Conservation (phyloP, 2,329 filamentous ascomycete species). For the Trichophyton schoenleinii region DNA sequence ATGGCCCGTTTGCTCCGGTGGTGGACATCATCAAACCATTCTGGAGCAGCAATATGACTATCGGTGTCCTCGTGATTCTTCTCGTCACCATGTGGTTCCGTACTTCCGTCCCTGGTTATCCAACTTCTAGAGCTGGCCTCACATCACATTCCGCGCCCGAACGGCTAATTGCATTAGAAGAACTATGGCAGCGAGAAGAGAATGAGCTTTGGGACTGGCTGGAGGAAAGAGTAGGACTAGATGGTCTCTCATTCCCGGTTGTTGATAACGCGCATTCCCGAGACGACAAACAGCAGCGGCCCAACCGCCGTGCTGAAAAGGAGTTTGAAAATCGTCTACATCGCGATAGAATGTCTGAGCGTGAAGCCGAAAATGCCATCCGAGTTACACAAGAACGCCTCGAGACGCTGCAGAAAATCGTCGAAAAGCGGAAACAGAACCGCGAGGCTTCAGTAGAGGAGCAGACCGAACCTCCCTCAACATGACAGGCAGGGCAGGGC, state of each 20-base stretch:
- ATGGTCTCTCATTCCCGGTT: constrained; percentile 36
- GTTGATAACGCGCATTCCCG: constrained; percentile 13
- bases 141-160: constrained; percentile 42
- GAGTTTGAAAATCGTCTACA: constrained; percentile 46
- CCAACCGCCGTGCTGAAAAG: constrained; percentile 22
- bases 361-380: constrained; percentile 69
- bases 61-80: constrained; percentile 60
- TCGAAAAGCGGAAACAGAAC: constrained; percentile 43
- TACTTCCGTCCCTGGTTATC: constrained; percentile 22
- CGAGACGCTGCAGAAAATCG: constrained; percentile 58
- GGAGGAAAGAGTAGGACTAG: constrained; percentile 70
- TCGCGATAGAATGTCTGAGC: constrained; percentile 57
- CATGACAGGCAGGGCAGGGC: background rate
- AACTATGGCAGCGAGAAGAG: constrained; percentile 82
- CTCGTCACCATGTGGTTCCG: constrained; percentile 65
- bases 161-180: constrained; percentile 72
- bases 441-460: background rate
- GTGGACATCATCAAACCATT: constrained; percentile 57
- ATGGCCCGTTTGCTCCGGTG: constrained; percentile 55
- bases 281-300: constrained; percentile 36
- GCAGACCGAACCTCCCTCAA: background rate
- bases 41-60: constrained; percentile 63
- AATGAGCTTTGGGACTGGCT: constrained; percentile 88
- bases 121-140: constrained; percentile 28
- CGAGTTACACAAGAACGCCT: constrained; percentile 76